Conservation (phyloP, 495 filamentous ascomycete genomes). For the Aspergillus avenaceus region DNA sequence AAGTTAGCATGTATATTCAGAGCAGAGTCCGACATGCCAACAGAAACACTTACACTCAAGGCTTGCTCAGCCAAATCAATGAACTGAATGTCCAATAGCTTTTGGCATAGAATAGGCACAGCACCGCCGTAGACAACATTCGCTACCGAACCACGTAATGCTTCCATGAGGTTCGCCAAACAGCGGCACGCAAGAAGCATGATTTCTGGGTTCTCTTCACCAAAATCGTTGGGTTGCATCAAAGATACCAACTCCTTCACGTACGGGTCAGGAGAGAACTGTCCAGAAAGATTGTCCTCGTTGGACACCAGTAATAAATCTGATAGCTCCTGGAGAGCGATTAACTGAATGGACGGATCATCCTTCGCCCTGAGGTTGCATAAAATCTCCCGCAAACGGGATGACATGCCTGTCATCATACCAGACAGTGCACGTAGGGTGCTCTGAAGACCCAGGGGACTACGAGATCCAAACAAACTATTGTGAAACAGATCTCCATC, state of each 20-base stretch:
- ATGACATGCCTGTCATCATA: slow-evolving; percentile 81
- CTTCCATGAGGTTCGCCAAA: slow-evolving; percentile 97
- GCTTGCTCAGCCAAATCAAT: slow-evolving; percentile 98
- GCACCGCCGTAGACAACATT: slow-evolving; percentile 96
- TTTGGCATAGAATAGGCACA: slow-evolving; percentile 89
- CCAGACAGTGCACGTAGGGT: slow-evolving; percentile 84
- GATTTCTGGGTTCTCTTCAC: slow-evolving; percentile 92
- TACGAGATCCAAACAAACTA: slow-evolving; percentile 64
- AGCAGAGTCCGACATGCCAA: neutral
- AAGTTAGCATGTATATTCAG: slow-evolving; percentile 6
- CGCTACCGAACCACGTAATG: slow-evolving; percentile 82
- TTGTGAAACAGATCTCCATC: slow-evolving; percentile 77
- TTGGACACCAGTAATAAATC: slow-evolving; percentile 91
- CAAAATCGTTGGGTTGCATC: slow-evolving; percentile 86
- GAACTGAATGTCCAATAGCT: slow-evolving; percentile 89
- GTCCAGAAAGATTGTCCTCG: slow-evolving; percentile 92
- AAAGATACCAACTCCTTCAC: slow-evolving; percentile 90
- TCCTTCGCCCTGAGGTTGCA: slow-evolving; percentile 81
- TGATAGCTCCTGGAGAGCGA: slow-evolving; percentile 89
- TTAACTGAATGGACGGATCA: slow-evolving; percentile 82
- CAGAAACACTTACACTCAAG: slow-evolving; percentile 61
- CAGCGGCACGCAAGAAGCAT: slow-evolving; percentile 97
- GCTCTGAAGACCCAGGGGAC: slow-evolving; percentile 65
- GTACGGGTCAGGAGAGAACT: slow-evolving; percentile 91
- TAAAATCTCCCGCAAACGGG: slow-evolving; percentile 78